Conservation (phyloP, 192 early-diverging fungal genomes). For the Rhizophagus sp. region DNA sequence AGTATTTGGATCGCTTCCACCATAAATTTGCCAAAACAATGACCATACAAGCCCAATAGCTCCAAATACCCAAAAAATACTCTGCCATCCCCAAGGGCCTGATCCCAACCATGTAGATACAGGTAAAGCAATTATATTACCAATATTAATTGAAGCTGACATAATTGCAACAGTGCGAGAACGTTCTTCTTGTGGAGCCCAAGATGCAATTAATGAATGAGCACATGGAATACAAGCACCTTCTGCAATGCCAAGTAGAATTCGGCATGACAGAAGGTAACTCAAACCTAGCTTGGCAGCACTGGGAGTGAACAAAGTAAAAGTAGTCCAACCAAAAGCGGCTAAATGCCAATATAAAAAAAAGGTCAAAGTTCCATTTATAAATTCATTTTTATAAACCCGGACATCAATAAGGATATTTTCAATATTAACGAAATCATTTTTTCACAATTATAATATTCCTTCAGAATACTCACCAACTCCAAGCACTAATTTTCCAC, state of each 20-base stretch:
- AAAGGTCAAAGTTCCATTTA: neutral
- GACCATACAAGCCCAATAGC: constrained; percentile 35
- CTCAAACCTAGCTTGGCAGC: constrained; percentile 27
- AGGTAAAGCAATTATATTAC: constrained; percentile 39
- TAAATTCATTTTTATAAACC: too few species aligned
- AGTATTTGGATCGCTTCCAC: constrained; percentile 31
- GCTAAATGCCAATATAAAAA: constrained; percentile 22
- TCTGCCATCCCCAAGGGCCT: constrained; percentile 40
- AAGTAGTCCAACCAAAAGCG: constrained; percentile 32
- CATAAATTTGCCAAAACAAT: constrained; percentile 38
- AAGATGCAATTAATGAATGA: constrained; percentile 38
- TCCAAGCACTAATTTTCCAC: constrained; percentile 39
- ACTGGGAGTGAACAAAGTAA: constrained; percentile 34
- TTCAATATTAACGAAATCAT: too few species aligned
- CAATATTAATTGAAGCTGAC: constrained; percentile 35
- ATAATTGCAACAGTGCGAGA: constrained; percentile 37
- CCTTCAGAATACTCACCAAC: constrained; percentile 25
- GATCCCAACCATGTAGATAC: constrained; percentile 38
- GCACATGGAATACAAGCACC: constrained; percentile 38
- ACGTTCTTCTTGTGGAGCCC: constrained; percentile 39
- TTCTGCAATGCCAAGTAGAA: constrained; percentile 41
- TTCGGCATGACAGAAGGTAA: constrained; percentile 31
- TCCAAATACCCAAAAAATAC: constrained; percentile 45
- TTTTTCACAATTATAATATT: too few species aligned
- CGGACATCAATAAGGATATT: too few species aligned